A percentile compares a stretch with the other conserved stretches of the same genome.
Evolutionary conservation across 2,329 filamentous ascomycete genomes (phyloP).

Genomic region (Fusarium caatingaense): DNA sequence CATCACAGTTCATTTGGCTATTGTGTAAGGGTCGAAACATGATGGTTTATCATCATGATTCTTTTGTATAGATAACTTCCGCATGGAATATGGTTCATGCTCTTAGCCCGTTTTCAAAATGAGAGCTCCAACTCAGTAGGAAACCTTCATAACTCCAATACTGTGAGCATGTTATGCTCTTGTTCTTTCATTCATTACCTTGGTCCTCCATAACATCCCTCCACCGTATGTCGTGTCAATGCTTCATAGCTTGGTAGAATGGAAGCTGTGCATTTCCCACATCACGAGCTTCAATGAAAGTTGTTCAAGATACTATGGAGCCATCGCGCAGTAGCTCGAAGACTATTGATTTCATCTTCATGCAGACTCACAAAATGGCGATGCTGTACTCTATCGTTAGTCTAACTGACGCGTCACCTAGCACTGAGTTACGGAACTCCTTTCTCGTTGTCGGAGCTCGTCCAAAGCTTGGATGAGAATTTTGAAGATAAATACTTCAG

Average conservation of each 20-base stretch:
- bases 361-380: not conserved
- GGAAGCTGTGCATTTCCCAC: not conserved
- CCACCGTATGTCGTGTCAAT: not conserved
- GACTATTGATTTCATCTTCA: constrained; percentile 13
- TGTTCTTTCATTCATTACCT: not conserved
- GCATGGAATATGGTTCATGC: not conserved
- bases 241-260: not conserved
- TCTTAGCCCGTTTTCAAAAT: not conserved
- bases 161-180: not conserved
- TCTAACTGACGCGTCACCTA: not conserved
- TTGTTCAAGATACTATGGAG: not conserved
- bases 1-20: not conserved
- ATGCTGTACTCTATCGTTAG: not conserved
- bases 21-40: not conserved
- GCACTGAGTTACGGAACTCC: not conserved
- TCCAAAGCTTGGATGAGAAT: not conserved
- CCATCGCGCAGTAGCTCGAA: not conserved
- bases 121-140: not conserved
- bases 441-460: not conserved
- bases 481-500: constrained; percentile 2
- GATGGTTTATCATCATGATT: not conserved
- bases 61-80: not conserved
- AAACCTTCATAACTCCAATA: not conserved
- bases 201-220: not conserved
- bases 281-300: not conserved